Base-by-base conservation (phyloP, 164 flowering plant genomes). In the Chimonanthus praecox region DNA sequence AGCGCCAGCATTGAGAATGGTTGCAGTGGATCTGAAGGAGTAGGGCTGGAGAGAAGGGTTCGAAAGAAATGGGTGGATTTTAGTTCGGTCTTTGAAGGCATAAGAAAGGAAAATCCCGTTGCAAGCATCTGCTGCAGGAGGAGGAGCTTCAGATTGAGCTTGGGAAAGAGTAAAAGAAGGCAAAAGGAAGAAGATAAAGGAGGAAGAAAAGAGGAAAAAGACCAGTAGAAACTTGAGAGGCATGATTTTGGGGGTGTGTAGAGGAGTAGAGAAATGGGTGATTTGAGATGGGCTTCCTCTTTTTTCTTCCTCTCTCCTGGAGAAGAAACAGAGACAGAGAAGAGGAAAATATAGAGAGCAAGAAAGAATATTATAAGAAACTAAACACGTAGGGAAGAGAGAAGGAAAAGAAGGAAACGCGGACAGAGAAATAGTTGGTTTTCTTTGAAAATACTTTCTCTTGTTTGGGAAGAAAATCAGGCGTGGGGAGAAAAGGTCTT, bases 41-140 rank as follows among this genome's bases (percentile, higher is more conserved):
- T 98, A 96, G 0, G 97, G 78, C 73, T 96, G 98, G 0, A 88
- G 92, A 0, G 88, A 64, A 4, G 78, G 85, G 74, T 95, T 88
- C 76, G 87, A 89, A 65, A 94, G 74, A 4, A 69, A 83, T 0
- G 96, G 89, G 49, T 50, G 83, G 47, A 83, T 84, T 62, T 79
- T 81, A 7, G 61, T 78, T 6, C 97, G 71, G 0, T 79, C 77
- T 0, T 47, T 49, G 73, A 89, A 86, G 6, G 11, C 65, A 78
- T 95, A 95, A 3, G 87, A 50, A 21, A 93, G 20, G 72, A 78
- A 90, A 2, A 95, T 81, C 9, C 94, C 98, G 73, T 90, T 80
- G 78, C 97, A 93, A 67, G 76, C 8, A 46, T 66, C 74, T 0
- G 83, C 78, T 47, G 64, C 67, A n/a, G 76, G 87, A 3, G 94